A percentile compares a stretch with the other conserved stretches of the same genome.
Conservation (phyloP, 306 rosid genomes). For the Pueraria montana region DNA sequence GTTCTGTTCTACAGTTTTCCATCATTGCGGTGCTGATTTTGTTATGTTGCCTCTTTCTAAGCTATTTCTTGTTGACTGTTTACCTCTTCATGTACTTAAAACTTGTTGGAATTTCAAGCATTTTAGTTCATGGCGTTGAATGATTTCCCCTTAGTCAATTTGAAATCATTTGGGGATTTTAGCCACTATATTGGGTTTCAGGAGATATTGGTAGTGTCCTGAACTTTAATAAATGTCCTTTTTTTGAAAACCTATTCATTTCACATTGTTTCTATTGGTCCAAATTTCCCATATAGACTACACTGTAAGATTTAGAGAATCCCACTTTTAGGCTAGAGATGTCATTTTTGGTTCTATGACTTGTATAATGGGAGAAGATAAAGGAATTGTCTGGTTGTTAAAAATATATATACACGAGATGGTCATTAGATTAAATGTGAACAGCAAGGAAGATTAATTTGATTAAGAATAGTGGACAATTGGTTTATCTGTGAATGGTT, state of each 20-base stretch:
- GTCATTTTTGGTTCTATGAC: not conserved
- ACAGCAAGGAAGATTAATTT: no score
- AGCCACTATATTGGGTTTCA: not conserved
- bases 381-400: no score
- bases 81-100: not conserved
- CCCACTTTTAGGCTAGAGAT: not conserved
- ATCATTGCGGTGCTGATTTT: not conserved
- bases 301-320: not conserved
- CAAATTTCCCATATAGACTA: not conserved
- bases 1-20: not conserved
- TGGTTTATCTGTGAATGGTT: not conserved
- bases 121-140: not conserved
- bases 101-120: not conserved
- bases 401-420: no score
- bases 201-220: not conserved
- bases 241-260: not conserved
- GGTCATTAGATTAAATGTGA: no score
- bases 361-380: no score
- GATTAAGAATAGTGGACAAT: not conserved
- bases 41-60: not conserved
- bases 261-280: not conserved
- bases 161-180: not conserved
- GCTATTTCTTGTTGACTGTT: not conserved
- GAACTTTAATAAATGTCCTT: not conserved
- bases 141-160: not conserved